Evolutionary conservation across 2,329 filamentous ascomycete species (phyloP).

Genomic region (Beauveria sp.): DNA sequence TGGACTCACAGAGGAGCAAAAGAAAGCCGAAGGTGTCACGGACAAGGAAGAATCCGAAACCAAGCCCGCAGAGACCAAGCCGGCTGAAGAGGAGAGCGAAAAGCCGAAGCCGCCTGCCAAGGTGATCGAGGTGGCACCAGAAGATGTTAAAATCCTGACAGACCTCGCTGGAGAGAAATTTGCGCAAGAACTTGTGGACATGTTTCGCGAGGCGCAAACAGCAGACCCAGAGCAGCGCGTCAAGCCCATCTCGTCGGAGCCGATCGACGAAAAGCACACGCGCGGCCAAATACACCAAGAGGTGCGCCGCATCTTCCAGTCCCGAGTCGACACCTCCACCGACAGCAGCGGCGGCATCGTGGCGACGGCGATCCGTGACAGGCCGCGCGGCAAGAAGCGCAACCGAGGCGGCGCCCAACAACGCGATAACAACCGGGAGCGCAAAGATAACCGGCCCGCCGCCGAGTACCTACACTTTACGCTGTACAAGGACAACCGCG

Average conservation of each 20-base stretch:
- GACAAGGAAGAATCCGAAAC: conserved; percentile 14
- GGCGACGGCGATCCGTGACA: conserved; percentile 53
- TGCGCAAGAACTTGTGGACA: conserved; percentile 31
- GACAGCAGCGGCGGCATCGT: conserved; percentile 50
- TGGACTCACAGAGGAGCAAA: conserved; percentile 18
- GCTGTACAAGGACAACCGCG: conserved; percentile 92
- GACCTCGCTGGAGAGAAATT: conserved; percentile 32
- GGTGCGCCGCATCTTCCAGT: conserved; percentile 74
- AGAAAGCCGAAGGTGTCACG: conserved; percentile 14
- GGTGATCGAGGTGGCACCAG: conserved; percentile 22
- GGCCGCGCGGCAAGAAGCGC: conserved; percentile 22
- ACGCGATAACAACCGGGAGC: conserved; percentile 19
- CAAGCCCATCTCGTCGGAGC: conserved; percentile 30
- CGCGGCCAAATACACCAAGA: conserved; percentile 46
- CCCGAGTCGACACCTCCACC: conserved; percentile 69
- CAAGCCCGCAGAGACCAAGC: conserved; percentile 12
- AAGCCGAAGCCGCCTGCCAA: conserved; percentile 15
- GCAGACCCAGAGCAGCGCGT: conserved; percentile 20
- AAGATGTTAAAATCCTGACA: conserved; percentile 29
- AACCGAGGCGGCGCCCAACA: conserved; percentile 12
- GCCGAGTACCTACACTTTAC: conserved; percentile 85
- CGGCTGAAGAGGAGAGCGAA: conserved; percentile 14
- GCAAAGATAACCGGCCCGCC: conserved; percentile 24
- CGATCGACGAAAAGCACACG: conserved; percentile 36
- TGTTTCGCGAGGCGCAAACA: conserved; percentile 31